These are phyloP conservation scores for Ustilago esculenta DNA, from an alignment of 1,284 basidiomycete species.

Conservation along the genomic window DNA sequence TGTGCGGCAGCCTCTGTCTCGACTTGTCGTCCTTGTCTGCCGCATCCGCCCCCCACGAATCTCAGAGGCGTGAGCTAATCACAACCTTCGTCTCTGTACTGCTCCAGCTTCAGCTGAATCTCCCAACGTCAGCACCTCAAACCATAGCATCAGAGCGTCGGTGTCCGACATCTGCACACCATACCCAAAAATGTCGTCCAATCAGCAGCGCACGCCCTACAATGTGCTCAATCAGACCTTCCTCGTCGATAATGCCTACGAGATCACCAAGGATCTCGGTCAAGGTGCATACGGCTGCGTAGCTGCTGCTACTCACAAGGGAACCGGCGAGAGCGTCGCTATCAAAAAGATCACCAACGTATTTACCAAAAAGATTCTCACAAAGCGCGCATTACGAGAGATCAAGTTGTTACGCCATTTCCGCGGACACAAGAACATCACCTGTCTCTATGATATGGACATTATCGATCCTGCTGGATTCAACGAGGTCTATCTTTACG, in stretches of 20 bases:
- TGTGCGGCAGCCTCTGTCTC: no score
- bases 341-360: constrained; percentile 67
- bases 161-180: not conserved
- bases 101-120: no score
- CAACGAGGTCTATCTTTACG: constrained; percentile 67
- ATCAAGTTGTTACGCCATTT: constrained; percentile 66
- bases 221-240: constrained; percentile 64
- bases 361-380: constrained; percentile 65
- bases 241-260: constrained; percentile 63
- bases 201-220: constrained; percentile 53
- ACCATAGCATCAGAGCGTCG: no score
- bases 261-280: constrained; percentile 63
- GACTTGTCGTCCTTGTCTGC: no score
- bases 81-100: no score
- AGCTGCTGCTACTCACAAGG: constrained; percentile 61
- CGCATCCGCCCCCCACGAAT: no score
- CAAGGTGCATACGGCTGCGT: constrained; percentile 66
- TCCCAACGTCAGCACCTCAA: no score
- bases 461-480: constrained; percentile 65
- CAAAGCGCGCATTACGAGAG: constrained; percentile 65
- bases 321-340: constrained; percentile 64
- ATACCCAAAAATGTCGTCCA: constrained; percentile 21
- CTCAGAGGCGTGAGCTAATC: no score
- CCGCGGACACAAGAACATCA: constrained; percentile 67
- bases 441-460: constrained; percentile 67